Conservation (phyloP, 176 grass and related monocot species). For the Thinopyrum elongatum region DNA sequence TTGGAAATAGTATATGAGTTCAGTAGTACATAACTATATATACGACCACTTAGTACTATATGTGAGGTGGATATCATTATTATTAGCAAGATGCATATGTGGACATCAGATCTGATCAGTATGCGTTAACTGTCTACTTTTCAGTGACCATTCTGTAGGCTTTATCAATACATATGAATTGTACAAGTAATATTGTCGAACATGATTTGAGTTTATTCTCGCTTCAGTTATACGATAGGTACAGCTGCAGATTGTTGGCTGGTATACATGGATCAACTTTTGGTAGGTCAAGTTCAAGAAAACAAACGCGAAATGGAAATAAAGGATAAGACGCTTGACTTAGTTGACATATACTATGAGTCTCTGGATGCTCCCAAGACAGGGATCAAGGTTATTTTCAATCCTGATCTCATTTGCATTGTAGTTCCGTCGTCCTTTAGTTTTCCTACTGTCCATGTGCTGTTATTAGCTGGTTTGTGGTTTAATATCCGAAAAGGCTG, state of each 20-base stretch:
- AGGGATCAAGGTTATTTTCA: slow-evolving; percentile 45
- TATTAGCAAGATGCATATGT: not conserved
- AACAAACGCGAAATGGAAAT: not conserved
- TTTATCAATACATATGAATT: not conserved
- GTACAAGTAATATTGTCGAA: not conserved
- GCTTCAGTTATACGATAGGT: slow-evolving; percentile 33
- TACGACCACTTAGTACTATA: too few relatives aligned
- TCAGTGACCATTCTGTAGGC: not conserved
- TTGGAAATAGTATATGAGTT: not conserved
- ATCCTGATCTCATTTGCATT: not conserved
- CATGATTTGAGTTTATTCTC: not conserved
- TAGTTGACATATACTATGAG: slow-evolving; percentile 68
- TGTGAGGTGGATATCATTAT: too few relatives aligned
- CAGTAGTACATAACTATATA: too few relatives aligned
- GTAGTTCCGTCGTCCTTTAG: not conserved
- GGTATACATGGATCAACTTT: slow-evolving; percentile 53
- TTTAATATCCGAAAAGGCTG: not conserved
- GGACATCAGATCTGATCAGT: not conserved
- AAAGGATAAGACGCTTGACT: slow-evolving; percentile 29
- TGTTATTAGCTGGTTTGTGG: not conserved
- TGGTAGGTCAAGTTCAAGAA: slow-evolving; percentile 35
- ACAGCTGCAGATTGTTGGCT: slow-evolving; percentile 54
- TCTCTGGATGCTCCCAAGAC: slow-evolving; percentile 62
- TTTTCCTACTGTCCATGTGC: not conserved
- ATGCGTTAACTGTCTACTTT: not conserved